A percentile compares a stretch with the other conserved stretches of the same genome.
These are phyloP conservation scores for Coffea canephora DNA, from an alignment of 257 asterid species.

Conservation along the genomic window DNA sequence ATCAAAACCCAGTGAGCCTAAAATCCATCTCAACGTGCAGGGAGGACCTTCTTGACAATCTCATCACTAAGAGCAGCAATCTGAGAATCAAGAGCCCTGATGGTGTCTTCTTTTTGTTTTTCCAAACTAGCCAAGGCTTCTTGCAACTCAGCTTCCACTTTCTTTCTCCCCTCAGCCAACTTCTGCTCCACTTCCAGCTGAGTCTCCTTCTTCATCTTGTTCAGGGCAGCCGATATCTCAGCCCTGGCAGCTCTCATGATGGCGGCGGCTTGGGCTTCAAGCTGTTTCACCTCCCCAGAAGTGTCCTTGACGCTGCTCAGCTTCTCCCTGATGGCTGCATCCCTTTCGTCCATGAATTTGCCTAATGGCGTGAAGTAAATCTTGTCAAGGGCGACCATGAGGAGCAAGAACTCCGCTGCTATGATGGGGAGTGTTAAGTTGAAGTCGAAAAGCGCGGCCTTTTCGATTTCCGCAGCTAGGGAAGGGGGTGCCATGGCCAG, in stretches of 20 bases:
- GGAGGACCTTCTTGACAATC: constrained; percentile 91
- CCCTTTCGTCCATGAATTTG: constrained; percentile 88
- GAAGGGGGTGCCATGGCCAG: constrained; percentile 76
- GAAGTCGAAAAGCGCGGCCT: constrained; percentile 86
- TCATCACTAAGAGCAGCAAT: constrained; percentile 75
- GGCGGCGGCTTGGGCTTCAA: constrained; percentile 76
- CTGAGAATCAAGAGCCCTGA: constrained; percentile 77
- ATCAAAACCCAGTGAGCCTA: neutral
- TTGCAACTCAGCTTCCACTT: constrained; percentile 74
- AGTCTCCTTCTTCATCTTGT: constrained; percentile 93
- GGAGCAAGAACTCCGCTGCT: constrained; percentile 63
- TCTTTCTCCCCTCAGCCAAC: constrained; percentile 77
- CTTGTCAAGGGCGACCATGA: constrained; percentile 91
- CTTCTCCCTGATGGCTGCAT: constrained; percentile 69
- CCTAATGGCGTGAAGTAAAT: constrained; percentile 78
- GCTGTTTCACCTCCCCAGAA: constrained; percentile 76
- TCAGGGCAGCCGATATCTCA: constrained; percentile 81
- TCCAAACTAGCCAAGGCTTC: constrained; percentile 76
- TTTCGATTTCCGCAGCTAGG: constrained; percentile 68
- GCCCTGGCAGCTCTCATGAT: constrained; percentile 90
- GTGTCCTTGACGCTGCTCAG: constrained; percentile 86
- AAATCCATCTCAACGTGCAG: constrained; percentile 41
- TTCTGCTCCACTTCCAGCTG: constrained; percentile 80
- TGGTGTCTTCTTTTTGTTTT: constrained; percentile 75
- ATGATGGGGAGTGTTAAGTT: constrained; percentile 85